Conservation (phyloP, 768 basidiomycete genomes). For the Mycena olivaceomarginata region DNA sequence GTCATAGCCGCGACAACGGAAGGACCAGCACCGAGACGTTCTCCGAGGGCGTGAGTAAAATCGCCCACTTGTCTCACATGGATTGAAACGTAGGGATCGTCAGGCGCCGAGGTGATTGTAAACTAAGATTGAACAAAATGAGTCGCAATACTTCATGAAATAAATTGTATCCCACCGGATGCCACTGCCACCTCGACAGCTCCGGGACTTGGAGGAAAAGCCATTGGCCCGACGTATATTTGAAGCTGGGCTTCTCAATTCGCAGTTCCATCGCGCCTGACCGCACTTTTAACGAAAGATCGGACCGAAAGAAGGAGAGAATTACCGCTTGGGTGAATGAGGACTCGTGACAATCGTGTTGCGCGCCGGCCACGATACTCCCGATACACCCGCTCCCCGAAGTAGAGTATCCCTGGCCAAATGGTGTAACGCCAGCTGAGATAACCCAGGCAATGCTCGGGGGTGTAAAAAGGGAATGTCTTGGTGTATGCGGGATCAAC, state of each 20-base stretch:
- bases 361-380: slow-evolving; percentile 87
- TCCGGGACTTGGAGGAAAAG: slow-evolving; percentile 93
- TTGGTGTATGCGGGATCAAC: slow-evolving; percentile 78
- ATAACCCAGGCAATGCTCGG: slow-evolving; percentile 92
- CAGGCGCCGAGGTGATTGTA: slow-evolving; percentile 96
- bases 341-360: slow-evolving; percentile 89
- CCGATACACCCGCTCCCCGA: slow-evolving; percentile 90
- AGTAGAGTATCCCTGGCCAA: slow-evolving; percentile 94
- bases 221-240: slow-evolving; percentile 95
- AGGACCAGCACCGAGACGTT: slow-evolving; percentile 89
- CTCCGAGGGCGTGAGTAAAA: slow-evolving; percentile 88
- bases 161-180: slow-evolving; percentile 80
- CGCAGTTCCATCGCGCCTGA: slow-evolving; percentile 95
- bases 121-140: slow-evolving; percentile 69
- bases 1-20: slow-evolving; percentile 88
- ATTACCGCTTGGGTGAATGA: slow-evolving; percentile 91
- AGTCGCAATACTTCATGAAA: slow-evolving; percentile 1
- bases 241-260: slow-evolving; percentile 93
- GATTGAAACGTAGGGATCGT: slow-evolving; percentile 93
- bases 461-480: slow-evolving; percentile 91
- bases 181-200: slow-evolving; percentile 91
- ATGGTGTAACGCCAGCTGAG: slow-evolving; percentile 93
- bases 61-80: slow-evolving; percentile 97
- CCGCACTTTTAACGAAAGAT: not conserved
- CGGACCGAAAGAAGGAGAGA: slow-evolving; percentile 14